Percentiles rank a stretch among this genome's conserved stretches.
Conservation (phyloP, 208 protist species). For the Acanthamoeba sp. region DNA sequence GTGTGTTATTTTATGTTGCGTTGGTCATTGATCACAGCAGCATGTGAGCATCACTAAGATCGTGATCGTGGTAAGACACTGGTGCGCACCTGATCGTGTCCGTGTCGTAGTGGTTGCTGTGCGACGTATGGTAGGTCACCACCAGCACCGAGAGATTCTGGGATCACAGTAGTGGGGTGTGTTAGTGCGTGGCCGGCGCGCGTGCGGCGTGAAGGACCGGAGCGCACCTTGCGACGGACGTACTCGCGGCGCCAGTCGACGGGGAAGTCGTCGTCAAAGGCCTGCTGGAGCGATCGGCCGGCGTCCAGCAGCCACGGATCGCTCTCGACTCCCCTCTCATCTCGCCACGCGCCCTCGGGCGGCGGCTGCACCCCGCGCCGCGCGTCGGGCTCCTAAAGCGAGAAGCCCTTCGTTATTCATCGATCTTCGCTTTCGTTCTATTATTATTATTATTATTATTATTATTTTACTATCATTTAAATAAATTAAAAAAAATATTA, state of each 20-base stretch:
- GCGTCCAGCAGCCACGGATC: constrained; percentile 39
- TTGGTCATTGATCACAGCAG: too few species aligned
- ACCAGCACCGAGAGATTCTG: constrained; percentile 1
- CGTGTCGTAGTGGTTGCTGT: constrained; percentile 37
- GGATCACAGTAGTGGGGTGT: not conserved
- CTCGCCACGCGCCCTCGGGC: not conserved
- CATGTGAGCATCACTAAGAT: too few species aligned
- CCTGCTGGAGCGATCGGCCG: not conserved
- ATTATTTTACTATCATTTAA: too few species aligned
- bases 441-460: not conserved
- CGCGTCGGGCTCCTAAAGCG: not conserved
- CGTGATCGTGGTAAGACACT: too few species aligned
- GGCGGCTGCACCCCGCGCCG: not conserved
- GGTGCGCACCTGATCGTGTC: not conserved
- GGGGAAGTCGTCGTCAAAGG: not conserved
- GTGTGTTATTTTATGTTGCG: too few species aligned
- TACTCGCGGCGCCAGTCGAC: constrained; percentile 51
- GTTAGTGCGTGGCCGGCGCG: not conserved
- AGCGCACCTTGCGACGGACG: not conserved
- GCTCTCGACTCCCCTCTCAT: not conserved
- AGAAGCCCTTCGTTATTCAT: not conserved
- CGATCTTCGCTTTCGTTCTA: constrained; percentile 19
- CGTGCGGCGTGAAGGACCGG: too few species aligned
- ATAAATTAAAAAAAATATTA: too few species aligned
- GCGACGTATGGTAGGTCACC: constrained; percentile 36